Percentiles rank a stretch among this genome's conserved stretches.
phyloP scores from a whole-genome alignment of 2,329 filamentous ascomycete species.

The Monilinia fructicola region DNA sequence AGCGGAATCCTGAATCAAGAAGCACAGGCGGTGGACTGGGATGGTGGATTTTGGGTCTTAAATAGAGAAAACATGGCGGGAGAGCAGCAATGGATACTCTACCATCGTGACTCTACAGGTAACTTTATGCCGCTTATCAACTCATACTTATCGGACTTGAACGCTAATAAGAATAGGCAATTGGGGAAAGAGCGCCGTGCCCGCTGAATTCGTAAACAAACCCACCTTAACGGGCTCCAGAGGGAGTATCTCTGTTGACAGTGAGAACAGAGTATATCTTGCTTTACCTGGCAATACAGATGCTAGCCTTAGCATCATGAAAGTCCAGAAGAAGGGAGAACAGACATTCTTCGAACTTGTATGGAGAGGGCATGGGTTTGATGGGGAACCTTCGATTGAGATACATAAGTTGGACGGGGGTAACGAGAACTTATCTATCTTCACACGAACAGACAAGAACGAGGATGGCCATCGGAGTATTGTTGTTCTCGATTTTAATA shows the following conservation, averaged over 20 bases:
- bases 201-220: constrained; percentile 16
- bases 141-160: neutral
- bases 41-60: constrained; percentile 33
- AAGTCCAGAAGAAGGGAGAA: constrained; percentile 19
- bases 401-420: constrained; percentile 29
- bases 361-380: constrained; percentile 32
- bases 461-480: constrained; percentile 24
- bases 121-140: neutral
- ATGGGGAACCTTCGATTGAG: constrained; percentile 36
- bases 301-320: constrained; percentile 31
- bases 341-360: constrained; percentile 25
- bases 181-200: constrained; percentile 29
- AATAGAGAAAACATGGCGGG: constrained; percentile 30
- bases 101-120: constrained; percentile 30
- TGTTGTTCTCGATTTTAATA: constrained; percentile 32
- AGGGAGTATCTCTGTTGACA: constrained; percentile 32
- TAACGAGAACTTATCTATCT: constrained; percentile 31
- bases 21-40: constrained; percentile 31
- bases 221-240: constrained; percentile 33
- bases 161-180: constrained; percentile 26
- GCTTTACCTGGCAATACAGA: constrained; percentile 34
- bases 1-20: constrained; percentile 37
- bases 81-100: constrained; percentile 32
- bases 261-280: constrained; percentile 27
- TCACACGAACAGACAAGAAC: constrained; percentile 28